These are phyloP conservation scores for Phoma sp. DNA, from an alignment of 2,329 filamentous ascomycete genomes.

Conservation along the genomic window DNA sequence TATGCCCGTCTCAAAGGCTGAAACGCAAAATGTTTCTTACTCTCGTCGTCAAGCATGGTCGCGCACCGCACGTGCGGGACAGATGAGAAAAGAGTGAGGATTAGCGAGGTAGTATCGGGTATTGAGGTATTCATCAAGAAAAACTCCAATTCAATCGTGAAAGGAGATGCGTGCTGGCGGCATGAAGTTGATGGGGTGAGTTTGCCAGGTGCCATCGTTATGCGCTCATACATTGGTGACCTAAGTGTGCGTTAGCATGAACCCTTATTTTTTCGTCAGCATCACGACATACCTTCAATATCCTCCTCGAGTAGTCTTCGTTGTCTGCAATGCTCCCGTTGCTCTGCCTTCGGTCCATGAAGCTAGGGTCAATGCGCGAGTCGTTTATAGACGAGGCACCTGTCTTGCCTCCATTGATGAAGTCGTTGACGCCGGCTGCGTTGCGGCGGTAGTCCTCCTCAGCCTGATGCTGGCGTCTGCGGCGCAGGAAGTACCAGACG, in stretches of 20 bases:
- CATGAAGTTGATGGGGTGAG: slow-evolving; percentile 10
- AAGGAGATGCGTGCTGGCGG: slow-evolving; percentile 17
- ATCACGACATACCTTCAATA: slow-evolving; percentile 74
- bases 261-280: not conserved
- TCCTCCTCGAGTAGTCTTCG: slow-evolving; percentile 93
- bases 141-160: slow-evolving; percentile 18
- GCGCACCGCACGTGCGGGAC: slow-evolving; percentile 26
- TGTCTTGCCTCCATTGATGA: slow-evolving; percentile 67
- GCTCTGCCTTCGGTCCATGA: slow-evolving; percentile 84
- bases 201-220: slow-evolving; percentile 17
- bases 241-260: slow-evolving; percentile 29
- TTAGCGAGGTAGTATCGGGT: slow-evolving; percentile 26
- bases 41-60: slow-evolving; percentile 39
- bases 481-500: slow-evolving; percentile 75
- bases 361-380: slow-evolving; percentile 80
- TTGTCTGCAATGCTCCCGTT: slow-evolving; percentile 97
- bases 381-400: slow-evolving; percentile 77
- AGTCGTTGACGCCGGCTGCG: slow-evolving; percentile 77
- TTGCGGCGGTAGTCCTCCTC: slow-evolving; percentile 87
- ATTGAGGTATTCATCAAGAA: slow-evolving; percentile 21
- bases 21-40: slow-evolving; percentile 32
- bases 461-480: slow-evolving; percentile 75
- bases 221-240: slow-evolving; percentile 46
- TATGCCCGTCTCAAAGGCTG: slow-evolving; percentile 19
- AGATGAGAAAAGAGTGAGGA: slow-evolving; percentile 24